Evolutionary conservation across 2,329 filamentous ascomycete genomes (phyloP).

Genomic region (Xylariaceae sp.): DNA sequence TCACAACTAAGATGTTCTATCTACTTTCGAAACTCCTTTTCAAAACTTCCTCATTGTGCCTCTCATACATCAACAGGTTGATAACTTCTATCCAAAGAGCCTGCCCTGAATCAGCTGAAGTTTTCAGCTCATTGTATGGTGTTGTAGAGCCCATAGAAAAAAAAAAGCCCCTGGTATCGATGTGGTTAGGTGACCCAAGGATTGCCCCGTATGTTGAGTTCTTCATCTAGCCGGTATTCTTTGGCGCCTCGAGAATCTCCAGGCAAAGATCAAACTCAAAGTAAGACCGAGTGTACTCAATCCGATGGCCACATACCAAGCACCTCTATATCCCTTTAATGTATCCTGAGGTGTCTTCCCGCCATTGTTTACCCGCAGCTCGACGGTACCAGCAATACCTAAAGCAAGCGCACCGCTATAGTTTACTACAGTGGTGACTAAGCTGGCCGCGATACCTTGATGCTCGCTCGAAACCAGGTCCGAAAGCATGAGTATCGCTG

Average conservation of each 20-base stretch:
- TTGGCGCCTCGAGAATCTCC: constrained; percentile 28
- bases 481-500: constrained; percentile 54
- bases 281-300: constrained; percentile 31
- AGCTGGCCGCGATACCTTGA: constrained; percentile 43
- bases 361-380: constrained; percentile 25
- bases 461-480: constrained; percentile 42
- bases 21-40: neutral
- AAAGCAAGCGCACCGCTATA: constrained; percentile 59
- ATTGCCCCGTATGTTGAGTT: neutral
- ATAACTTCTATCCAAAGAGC: neutral
- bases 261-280: constrained; percentile 30
- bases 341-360: constrained; percentile 23
- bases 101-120: neutral
- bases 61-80: neutral
- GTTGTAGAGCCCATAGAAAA: neutral
- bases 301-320: constrained; percentile 34
- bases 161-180: neutral
- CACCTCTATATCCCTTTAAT: constrained; percentile 33
- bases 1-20: neutral
- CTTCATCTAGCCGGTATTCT: constrained; percentile 1
- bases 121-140: neutral
- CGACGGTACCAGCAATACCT: constrained; percentile 55
- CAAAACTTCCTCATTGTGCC: neutral
- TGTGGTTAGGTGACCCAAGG: neutral
- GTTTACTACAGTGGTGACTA: constrained; percentile 61